Conservation (phyloP, 495 filamentous ascomycete species). For the Aspergillus panamensis region DNA sequence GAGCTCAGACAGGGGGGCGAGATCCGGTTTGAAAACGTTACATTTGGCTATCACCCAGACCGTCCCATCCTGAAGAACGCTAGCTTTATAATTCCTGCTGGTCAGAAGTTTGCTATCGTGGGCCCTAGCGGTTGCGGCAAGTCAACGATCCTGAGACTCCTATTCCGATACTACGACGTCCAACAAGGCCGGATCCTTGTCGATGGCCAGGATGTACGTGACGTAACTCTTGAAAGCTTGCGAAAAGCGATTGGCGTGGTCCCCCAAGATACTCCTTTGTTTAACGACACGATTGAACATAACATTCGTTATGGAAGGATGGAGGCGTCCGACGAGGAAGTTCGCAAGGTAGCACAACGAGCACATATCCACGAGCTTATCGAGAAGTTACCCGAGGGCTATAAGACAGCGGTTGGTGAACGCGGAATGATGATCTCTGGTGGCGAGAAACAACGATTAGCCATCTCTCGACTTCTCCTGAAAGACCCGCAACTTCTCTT, state of each 20-base stretch:
- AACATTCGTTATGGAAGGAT: slow-evolving; percentile 96
- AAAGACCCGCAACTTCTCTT: slow-evolving; percentile 93
- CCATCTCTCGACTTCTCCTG: slow-evolving; percentile 78
- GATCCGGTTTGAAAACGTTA: slow-evolving; percentile 91
- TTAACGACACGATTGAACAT: slow-evolving; percentile 92
- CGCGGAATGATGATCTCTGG: slow-evolving; percentile 98
- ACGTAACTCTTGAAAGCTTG: slow-evolving; percentile 77
- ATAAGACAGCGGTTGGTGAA: slow-evolving; percentile 90
- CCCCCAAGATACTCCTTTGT: slow-evolving; percentile 93
- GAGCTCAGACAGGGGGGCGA: slow-evolving; percentile 73
- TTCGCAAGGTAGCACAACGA: slow-evolving; percentile 70
- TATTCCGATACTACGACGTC: slow-evolving; percentile 94
- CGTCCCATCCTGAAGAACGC: slow-evolving; percentile 84
- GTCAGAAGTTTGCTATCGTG: slow-evolving; percentile 92
- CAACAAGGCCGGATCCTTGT: slow-evolving; percentile 84
- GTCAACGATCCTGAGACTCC: slow-evolving; percentile 81
- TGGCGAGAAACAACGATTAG: slow-evolving; percentile 92
- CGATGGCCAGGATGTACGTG: slow-evolving; percentile 87
- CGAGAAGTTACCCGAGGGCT: slow-evolving; percentile 72
- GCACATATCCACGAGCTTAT: slow-evolving; percentile 86
- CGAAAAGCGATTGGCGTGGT: slow-evolving; percentile 89
- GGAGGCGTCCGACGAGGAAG: slow-evolving; percentile 67
- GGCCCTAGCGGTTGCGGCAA: slow-evolving; percentile 96
- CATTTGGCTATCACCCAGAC: slow-evolving; percentile 85
- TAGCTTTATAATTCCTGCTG: slow-evolving; percentile 84